Evolutionary conservation across 345 rosid species (phyloP), one percentile per base, ranked within the genome.

Genomic region (Hibiscus syriacus): DNA sequence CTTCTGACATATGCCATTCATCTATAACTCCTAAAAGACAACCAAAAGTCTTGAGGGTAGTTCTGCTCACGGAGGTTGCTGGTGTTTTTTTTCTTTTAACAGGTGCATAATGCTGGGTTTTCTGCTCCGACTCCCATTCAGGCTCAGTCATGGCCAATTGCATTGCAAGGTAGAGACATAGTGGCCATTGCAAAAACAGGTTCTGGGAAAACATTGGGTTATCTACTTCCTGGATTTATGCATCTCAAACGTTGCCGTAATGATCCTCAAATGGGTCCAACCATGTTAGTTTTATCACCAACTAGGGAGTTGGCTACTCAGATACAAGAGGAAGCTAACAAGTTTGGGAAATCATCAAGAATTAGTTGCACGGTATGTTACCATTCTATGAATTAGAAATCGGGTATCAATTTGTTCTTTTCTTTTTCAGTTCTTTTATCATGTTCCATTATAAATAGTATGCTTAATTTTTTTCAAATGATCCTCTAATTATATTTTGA

Each of bases 121-220:
- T 72, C 92, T 81, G 78, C 92, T 43, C 99, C 99, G 38, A 94
- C 99, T 59, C 99, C 99, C 69, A 94, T 94, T 81, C 99, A 94
- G 84, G 99, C 99, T 66, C 98, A 91, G 77, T 91, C 99, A 8
- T 94, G 99, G 99, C 98, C 99, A 0, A 82, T 94, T 83, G 95
- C 92, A 20, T 68, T 94, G 82, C 92, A 85, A 79, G 81, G 87
- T 78, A 86, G 88, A 75, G 98, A 94, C 75, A 92, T 91, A 14
- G 98, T 94, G 45, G 99, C 99, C 75, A 80, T 94, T 74, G 99
- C 98, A n/a, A 94, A 91, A 80, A 94, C 98, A 12, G 98, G 99
- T 68, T 94, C 99, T 0, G 98, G 99, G 46, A 94, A 94, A 86
- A 94, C 99, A 20, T 77, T 91, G 79, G 97, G 99, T 66, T 94